Evolutionary conservation across 2,329 filamentous ascomycete species (phyloP), one percentile per base, ranked within the genome.

Genomic region (Cladosporium sphaerospermum): DNA sequence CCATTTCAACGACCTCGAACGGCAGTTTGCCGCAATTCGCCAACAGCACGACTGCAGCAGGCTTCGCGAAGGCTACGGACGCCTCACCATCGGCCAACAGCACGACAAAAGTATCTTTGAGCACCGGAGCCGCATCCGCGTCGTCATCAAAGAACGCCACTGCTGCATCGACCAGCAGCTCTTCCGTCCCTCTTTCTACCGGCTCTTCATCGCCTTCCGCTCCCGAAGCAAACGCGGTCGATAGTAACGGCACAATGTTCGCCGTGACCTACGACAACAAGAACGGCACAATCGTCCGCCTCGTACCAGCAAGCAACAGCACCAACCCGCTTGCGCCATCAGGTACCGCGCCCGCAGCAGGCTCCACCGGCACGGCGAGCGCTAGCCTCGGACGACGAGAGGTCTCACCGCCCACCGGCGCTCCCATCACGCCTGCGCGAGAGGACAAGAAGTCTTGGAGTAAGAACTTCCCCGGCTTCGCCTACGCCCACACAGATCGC

Each of bases 201-300:
- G 47, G 47, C 47, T 42, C 47, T 8, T 44, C 48, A 10, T 10
- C 32, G 11, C 32, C 40, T 2, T 43, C 33, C 4, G 19, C 42
- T 2, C 42, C 23, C n/a, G 23, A n/a, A 19, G 39, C 48, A 13
- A 51, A 51, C 19, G 48, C 40, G 5, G 19, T 51, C 48, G 32
- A 42, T 18, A 44, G 11, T 40, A 51, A 51, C 32, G 48, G 48
- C 32, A 51, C 48, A 34, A 51, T 51, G 48, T 51, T 44, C 40
- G 48, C 48, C 16, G 33, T 51, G 36, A 51, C 48, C 10, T 44
- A 51, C 32, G 48, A 51, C 33, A 44, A 43, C 48, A 51, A 51
- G 13, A 51, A 51, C 40, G 39, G 39, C 48, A 51, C 48, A n/a
- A 51, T 51, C 40, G 28, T 51, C 32, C 48, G 44, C 16, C 48